Conservation (phyloP, 192 early-diverging fungal species). For the Linnemannia schmuckeri region DNA sequence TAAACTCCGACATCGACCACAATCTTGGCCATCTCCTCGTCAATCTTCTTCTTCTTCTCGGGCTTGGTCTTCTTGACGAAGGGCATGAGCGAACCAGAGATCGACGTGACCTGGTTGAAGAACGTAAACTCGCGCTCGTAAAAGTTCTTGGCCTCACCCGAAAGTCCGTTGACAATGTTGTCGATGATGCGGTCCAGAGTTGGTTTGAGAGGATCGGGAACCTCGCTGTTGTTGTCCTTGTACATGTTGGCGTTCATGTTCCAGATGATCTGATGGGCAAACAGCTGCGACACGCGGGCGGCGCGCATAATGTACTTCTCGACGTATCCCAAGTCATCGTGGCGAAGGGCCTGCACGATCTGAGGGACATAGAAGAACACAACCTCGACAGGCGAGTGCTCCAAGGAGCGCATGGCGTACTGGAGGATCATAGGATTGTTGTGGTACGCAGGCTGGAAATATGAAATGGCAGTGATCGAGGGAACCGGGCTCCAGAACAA, state of each 20-base stretch:
- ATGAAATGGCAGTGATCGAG: conserved; percentile 90
- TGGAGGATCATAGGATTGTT: conserved; percentile 93
- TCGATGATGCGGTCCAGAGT: conserved; percentile 89
- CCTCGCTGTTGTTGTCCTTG: conserved; percentile 59
- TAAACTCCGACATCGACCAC: conserved; percentile 97
- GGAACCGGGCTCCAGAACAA: conserved; percentile 92
- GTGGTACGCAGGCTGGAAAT: conserved; percentile 77
- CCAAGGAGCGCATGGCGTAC: conserved; percentile 92
- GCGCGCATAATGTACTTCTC: conserved; percentile 96
- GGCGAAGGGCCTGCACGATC: conserved; percentile 94
- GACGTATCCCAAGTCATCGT: conserved; percentile 92
- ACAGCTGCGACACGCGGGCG: conserved; percentile 92
- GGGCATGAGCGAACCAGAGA: conserved; percentile 97
- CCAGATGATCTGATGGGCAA: conserved; percentile 99
- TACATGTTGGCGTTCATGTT: conserved; percentile 99
- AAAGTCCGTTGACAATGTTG: conserved; percentile 83
- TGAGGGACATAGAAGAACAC: conserved; percentile 99
- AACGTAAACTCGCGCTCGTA: conserved; percentile 98
- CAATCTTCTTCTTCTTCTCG: conserved; percentile 99
- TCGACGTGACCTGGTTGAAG: conserved; percentile 95
- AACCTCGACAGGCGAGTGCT: conserved; percentile 91
- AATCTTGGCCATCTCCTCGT: conserved; percentile 97
- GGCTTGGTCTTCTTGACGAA: conserved; percentile 89
- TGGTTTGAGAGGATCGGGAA: conserved; percentile 91
- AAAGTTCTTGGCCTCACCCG: conserved; percentile 89